Evolutionary conservation across 169 alveolate species (phyloP).

Genomic region (Cryptosporidium ryanae): DNA sequence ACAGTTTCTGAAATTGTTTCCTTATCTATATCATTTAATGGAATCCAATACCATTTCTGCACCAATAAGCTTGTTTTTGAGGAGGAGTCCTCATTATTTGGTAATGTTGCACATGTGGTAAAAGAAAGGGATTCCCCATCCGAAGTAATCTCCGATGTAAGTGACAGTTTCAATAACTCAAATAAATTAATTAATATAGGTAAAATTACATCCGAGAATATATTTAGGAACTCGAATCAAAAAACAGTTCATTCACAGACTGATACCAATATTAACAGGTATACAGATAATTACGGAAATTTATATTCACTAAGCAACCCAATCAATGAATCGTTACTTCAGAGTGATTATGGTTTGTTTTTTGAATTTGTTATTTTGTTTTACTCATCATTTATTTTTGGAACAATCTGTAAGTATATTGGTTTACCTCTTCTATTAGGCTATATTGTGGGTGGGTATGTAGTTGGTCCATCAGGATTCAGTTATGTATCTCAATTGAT

Average conservation of each 20-base stretch:
- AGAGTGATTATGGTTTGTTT: constrained; percentile 70
- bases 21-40: constrained; percentile 68
- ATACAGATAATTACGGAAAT: constrained; percentile 58
- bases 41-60: constrained; percentile 59
- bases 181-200: background rate
- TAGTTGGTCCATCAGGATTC: constrained; percentile 73
- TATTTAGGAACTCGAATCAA: constrained; percentile 1
- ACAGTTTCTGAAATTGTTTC: constrained; percentile 69
- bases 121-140: constrained; percentile 67
- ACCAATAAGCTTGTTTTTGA: constrained; percentile 27
- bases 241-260: constrained; percentile 9
- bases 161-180: background rate
- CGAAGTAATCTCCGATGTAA: constrained; percentile 38
- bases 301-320: constrained; percentile 54
- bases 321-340: constrained; percentile 49
- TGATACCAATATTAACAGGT: constrained; percentile 9
- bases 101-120: constrained; percentile 72
- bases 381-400: constrained; percentile 65
- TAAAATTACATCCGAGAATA: constrained; percentile 10
- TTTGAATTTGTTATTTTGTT: constrained; percentile 51
- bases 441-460: constrained; percentile 65
- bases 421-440: constrained; percentile 64
- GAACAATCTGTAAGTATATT: constrained; percentile 58
- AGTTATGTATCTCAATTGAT: constrained; percentile 64
- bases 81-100: constrained; percentile 72